Conservation (phyloP, 148 eudicot genomes). For the Rhododendron molle region DNA sequence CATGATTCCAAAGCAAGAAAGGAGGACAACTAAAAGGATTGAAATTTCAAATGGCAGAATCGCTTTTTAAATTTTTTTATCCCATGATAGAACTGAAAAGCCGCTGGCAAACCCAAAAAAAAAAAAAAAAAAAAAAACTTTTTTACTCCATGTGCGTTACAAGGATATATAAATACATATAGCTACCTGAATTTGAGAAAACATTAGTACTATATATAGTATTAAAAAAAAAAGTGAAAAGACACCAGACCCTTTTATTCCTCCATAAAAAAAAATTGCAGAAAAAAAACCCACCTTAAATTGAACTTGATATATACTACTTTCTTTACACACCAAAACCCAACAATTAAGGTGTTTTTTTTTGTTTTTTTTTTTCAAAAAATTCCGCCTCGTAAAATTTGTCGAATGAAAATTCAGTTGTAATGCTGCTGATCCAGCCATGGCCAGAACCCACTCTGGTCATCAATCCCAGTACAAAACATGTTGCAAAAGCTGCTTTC, state of each 20-base stretch:
- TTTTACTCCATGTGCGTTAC: not conserved
- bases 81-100: not conserved
- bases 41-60: not conserved
- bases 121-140: not conserved
- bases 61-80: not conserved
- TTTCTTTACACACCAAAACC: constrained; percentile 31
- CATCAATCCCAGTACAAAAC: constrained; percentile 67
- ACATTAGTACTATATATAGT: not conserved
- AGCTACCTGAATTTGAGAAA: not conserved
- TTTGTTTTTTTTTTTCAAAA: not conserved
- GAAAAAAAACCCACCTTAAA: constrained; percentile 8
- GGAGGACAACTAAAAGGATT: no score
- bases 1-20: no score
- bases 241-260: constrained; percentile 10
- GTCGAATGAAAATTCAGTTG: constrained; percentile 29
- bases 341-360: not conserved
- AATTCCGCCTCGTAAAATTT: not conserved
- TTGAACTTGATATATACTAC: constrained; percentile 27
- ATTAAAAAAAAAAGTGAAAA: not conserved
- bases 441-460: constrained; percentile 83
- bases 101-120: not conserved
- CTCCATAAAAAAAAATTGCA: constrained; percentile 6
- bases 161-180: not conserved
- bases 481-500: constrained; percentile 60
- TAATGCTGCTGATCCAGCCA: constrained; percentile 87